Percentiles rank a stretch among this genome's conserved stretches.
phyloP scores from a whole-genome alignment of 208 protist genomes.

The Leishmania arabica region DNA sequence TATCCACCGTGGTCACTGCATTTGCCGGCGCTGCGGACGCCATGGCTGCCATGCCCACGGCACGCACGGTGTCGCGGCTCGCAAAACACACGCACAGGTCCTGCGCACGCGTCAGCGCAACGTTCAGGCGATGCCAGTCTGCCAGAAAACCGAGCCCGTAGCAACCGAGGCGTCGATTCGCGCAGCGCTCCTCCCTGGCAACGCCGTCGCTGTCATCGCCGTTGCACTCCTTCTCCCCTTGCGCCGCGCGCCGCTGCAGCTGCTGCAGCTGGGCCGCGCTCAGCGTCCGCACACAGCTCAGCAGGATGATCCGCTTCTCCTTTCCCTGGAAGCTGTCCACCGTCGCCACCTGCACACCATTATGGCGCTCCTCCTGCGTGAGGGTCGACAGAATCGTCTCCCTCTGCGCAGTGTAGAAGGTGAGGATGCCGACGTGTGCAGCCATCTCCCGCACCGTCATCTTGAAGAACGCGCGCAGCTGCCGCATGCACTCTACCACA shows the following conservation, averaged over 20 bases:
- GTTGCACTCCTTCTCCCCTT: constrained; percentile 10
- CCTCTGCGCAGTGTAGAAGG: constrained; percentile 83
- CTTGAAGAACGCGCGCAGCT: constrained; percentile 53
- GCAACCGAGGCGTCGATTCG: constrained; percentile 21
- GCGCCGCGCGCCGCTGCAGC: constrained; percentile 30
- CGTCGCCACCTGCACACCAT: constrained; percentile 80
- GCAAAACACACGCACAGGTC: constrained; percentile 84
- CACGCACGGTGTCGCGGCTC: constrained; percentile 41
- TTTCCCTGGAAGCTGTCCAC: constrained; percentile 95
- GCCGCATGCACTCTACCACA: constrained; percentile 71
- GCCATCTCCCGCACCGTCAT: constrained; percentile 61
- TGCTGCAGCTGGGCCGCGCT: constrained; percentile 22
- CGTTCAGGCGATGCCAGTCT: constrained; percentile 91
- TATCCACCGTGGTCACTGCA: constrained; percentile 30
- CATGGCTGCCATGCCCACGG: constrained; percentile 28
- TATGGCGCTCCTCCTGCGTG: constrained; percentile 50
- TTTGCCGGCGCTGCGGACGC: not conserved
- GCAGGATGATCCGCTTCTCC: constrained; percentile 93
- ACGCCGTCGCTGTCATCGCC: constrained; percentile 3
- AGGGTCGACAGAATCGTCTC: constrained; percentile 48
- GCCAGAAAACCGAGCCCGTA: constrained; percentile 86
- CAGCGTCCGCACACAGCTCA: constrained; percentile 88
- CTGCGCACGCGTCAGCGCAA: constrained; percentile 91
- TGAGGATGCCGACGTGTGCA: constrained; percentile 70
- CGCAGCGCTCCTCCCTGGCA: constrained; percentile 15